Conservation (phyloP, 768 basidiomycete species). For the Kwoniella mangroviensis region DNA sequence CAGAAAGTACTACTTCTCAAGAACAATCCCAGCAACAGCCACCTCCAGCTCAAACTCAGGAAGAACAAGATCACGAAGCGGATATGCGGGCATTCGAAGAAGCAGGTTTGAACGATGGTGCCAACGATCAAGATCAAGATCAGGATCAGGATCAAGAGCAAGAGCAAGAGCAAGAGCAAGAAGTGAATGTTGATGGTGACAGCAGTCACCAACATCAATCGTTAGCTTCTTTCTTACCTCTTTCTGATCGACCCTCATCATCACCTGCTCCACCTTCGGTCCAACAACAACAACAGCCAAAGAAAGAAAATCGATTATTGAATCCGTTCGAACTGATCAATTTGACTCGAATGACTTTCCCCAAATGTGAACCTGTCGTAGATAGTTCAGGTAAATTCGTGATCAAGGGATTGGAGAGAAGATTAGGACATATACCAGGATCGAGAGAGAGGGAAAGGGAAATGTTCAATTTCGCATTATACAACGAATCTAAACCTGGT, state of each 20-base stretch:
- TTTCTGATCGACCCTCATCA: background rate
- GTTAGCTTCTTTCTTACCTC: conserved; percentile 12
- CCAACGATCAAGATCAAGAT: background rate
- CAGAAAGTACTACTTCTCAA: conserved; percentile 2
- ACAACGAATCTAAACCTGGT: conserved; percentile 15
- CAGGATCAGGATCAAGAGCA: background rate
- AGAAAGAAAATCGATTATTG: conserved; percentile 38
- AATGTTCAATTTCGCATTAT: conserved; percentile 49
- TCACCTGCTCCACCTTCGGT: background rate
- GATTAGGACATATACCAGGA: conserved; percentile 40
- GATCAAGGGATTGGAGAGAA: conserved; percentile 40
- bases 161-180: background rate
- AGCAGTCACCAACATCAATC: conserved; percentile 2
- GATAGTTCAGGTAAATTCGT: conserved; percentile 46
- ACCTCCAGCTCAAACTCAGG: conserved; percentile 1
- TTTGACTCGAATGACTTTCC: conserved; percentile 47
- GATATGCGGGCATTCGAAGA: conserved; percentile 22
- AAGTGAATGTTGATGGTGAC: background rate
- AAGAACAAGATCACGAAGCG: conserved; percentile 10
- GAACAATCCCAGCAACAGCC: conserved; percentile 4
- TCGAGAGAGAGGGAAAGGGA: conserved; percentile 30
- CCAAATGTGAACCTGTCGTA: conserved; percentile 40
- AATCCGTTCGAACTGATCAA: conserved; percentile 51
- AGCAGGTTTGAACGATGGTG: conserved; percentile 11
- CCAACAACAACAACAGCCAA: background rate